phyloP scores from a whole-genome alignment of 2,329 filamentous ascomycete species.

The Cryoendolithus antarcticus region DNA sequence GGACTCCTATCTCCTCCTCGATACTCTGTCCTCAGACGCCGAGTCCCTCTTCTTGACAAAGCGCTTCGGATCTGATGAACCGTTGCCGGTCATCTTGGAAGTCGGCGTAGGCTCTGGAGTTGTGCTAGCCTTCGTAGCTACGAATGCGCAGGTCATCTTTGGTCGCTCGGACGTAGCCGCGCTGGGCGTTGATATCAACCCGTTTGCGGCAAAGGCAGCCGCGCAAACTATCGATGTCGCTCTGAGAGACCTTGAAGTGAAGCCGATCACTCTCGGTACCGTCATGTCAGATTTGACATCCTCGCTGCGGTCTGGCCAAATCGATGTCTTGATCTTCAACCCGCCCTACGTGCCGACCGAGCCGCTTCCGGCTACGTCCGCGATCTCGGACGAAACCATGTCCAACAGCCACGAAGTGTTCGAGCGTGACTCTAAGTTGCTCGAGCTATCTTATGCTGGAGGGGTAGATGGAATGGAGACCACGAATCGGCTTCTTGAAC shows the following conservation, averaged over 20 bases:
- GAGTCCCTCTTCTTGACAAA: constrained; percentile 57
- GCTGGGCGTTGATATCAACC: constrained; percentile 73
- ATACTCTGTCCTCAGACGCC: constrained; percentile 64
- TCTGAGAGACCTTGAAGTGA: constrained; percentile 19
- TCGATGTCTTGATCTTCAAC: constrained; percentile 91
- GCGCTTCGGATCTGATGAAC: constrained; percentile 39
- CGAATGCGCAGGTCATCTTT: constrained; percentile 61
- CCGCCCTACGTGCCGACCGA: constrained; percentile 90
- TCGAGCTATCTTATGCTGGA: constrained; percentile 80
- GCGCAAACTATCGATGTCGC: constrained; percentile 51
- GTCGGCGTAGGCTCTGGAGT: constrained; percentile 86
- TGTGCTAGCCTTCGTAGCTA: constrained; percentile 73
- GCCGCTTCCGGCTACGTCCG: constrained; percentile 43
- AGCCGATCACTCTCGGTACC: constrained; percentile 40
- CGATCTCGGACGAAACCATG: constrained; percentile 4
- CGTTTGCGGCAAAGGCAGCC: constrained; percentile 68
- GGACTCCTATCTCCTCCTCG: constrained; percentile 87
- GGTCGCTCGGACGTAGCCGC: constrained; percentile 58
- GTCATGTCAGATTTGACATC: constrained; percentile 58
- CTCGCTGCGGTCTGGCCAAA: constrained; percentile 43
- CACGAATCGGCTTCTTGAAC: constrained; percentile 63
- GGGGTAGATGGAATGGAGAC: constrained; percentile 88
- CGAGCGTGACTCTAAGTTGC: constrained; percentile 69
- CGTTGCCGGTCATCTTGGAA: constrained; percentile 57
- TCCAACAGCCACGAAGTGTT: constrained; percentile 33